Percentiles rank a stretch among this genome's conserved stretches.
Evolutionary conservation across 371 early-diverging fungal species (phyloP).

Genomic region (Mycotypha africana): DNA sequence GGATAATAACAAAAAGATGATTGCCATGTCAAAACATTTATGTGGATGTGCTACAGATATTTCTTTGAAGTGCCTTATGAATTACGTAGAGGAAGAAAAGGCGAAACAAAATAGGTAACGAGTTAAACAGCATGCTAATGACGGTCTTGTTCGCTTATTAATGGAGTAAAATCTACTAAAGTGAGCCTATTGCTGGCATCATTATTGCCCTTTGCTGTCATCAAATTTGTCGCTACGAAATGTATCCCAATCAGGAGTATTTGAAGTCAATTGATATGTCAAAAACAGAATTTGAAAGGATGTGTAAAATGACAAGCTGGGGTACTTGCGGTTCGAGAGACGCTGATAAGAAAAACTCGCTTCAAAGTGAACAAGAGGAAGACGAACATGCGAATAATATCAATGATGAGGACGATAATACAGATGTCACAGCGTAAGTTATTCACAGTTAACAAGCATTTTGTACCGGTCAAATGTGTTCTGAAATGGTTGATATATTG

Average conservation of each 20-base stretch:
- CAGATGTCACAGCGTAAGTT: constrained; percentile 42
- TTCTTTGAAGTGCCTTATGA: constrained; percentile 68
- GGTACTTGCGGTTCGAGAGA: constrained; percentile 66
- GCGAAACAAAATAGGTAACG: not conserved
- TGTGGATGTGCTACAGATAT: constrained; percentile 94
- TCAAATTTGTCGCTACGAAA: constrained; percentile 75
- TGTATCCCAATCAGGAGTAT: constrained; percentile 66
- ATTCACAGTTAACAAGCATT: not conserved
- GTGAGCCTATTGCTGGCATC: constrained; percentile 59
- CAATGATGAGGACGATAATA: constrained; percentile 35
- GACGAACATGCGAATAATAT: constrained; percentile 44
- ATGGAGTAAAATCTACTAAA: not conserved
- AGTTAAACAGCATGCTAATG: not conserved
- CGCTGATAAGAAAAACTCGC: too few species aligned
- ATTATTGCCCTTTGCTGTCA: constrained; percentile 91
- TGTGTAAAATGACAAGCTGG: constrained; percentile 71
- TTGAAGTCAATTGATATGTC: constrained; percentile 47
- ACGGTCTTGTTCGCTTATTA: not conserved
- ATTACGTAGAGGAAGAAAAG: constrained; percentile 45
- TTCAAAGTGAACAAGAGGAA: too few species aligned
- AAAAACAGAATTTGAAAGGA: constrained; percentile 50
- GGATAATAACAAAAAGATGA: constrained; percentile 41
- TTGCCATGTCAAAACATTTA: constrained; percentile 83
- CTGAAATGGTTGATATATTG: not conserved
- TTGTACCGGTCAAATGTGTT: not conserved